These are phyloP conservation scores for Schizosaccharomyces cryophilus DNA, from an alignment of 805 yeast genomes.

Conservation along the genomic window DNA sequence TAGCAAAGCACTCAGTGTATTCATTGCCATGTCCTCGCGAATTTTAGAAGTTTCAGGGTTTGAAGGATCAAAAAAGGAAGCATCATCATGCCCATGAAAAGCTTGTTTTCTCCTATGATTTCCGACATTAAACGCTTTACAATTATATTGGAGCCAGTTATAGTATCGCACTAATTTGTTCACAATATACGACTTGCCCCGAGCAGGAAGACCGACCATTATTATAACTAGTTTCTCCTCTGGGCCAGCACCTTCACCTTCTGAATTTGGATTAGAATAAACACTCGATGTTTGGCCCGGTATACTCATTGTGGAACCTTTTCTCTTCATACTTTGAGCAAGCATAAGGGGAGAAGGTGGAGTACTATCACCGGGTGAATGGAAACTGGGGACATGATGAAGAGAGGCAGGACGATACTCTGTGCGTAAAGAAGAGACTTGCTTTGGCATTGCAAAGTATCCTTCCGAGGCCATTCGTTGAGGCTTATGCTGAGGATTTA, in stretches of 20 bases:
- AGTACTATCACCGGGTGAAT: not conserved
- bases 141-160: constrained; percentile 83
- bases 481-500: not conserved
- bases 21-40: constrained; percentile 91
- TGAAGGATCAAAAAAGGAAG: constrained; percentile 66
- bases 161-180: constrained; percentile 72
- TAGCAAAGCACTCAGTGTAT: constrained; percentile 60
- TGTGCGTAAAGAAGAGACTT: not conserved
- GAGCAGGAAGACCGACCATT: constrained; percentile 87
- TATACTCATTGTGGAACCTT: not conserved
- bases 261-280: constrained; percentile 33
- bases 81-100: constrained; percentile 27
- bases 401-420: not conserved
- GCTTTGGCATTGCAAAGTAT: not conserved
- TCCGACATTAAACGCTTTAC: constrained; percentile 83
- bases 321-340: not conserved
- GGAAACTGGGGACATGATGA: not conserved
- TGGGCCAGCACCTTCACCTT: constrained; percentile 17
- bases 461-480: not conserved
- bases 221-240: constrained; percentile 73
- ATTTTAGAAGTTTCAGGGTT: constrained; percentile 37
- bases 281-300: not conserved
- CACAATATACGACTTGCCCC: constrained; percentile 85
- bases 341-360: not conserved
- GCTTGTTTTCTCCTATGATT: constrained; percentile 45